phyloP scores from a whole-genome alignment of 192 early-diverging fungal species.

The Podila verticillata region DNA sequence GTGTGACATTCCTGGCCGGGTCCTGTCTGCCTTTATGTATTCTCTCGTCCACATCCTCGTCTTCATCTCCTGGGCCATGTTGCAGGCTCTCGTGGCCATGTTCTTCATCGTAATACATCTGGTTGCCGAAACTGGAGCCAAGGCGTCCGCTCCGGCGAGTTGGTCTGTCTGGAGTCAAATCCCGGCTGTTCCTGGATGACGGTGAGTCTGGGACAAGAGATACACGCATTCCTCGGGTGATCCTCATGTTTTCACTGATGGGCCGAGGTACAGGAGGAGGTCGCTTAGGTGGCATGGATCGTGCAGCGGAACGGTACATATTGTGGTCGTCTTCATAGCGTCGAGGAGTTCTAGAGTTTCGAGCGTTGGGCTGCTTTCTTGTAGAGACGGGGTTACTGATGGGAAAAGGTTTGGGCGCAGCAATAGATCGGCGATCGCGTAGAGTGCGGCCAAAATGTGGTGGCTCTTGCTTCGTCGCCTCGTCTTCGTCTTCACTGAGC shows the following conservation, averaged over 20 bases:
- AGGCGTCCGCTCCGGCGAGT: constrained; percentile 2
- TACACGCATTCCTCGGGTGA: constrained; percentile 46
- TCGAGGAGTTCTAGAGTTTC: background rate
- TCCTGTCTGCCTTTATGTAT: constrained; percentile 14
- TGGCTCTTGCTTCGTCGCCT: constrained; percentile 1
- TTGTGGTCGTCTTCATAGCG: constrained; percentile 14
- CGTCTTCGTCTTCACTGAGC: background rate
- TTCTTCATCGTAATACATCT: constrained; percentile 20
- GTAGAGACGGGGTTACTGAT: constrained; percentile 9
- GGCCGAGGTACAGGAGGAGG: constrained; percentile 9
- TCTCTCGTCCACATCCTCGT: constrained; percentile 12
- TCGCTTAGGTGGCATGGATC: constrained; percentile 22
- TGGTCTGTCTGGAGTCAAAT: constrained; percentile 22
- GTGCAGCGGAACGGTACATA: constrained; percentile 7
- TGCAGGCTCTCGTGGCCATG: constrained; percentile 4
- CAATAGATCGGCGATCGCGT: constrained; percentile 36
- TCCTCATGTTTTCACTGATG: constrained; percentile 46
- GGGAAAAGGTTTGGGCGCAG: constrained; percentile 37
- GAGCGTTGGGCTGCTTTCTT: background rate
- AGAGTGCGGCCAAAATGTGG: constrained; percentile 18
- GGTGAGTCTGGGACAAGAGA: constrained; percentile 33
- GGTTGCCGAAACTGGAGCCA: constrained; percentile 10
- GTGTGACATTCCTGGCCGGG: background rate
- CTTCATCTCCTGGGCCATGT: background rate
- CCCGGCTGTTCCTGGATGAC: constrained; percentile 17